Evolutionary conservation across 2,329 filamentous ascomycete genomes (phyloP).

Genomic region (Calonectria crousiana): DNA sequence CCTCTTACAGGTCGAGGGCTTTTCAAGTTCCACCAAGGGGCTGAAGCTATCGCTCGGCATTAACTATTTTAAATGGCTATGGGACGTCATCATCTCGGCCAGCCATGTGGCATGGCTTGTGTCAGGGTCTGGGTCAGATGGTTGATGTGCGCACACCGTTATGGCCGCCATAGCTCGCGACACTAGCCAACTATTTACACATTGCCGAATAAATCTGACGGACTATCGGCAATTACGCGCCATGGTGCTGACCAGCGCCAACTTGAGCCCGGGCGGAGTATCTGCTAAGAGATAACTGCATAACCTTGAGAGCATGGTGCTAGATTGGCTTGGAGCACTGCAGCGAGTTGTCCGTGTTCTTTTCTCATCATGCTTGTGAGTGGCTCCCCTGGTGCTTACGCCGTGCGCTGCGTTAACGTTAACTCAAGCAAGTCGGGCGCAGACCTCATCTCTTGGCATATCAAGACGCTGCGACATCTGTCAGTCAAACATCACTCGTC

Average conservation of each 20-base stretch:
- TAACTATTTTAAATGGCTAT: slow-evolving; percentile 22
- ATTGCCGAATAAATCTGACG: background rate
- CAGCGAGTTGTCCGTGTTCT: background rate
- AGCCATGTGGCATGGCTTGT: slow-evolving; percentile 39
- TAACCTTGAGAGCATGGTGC: background rate
- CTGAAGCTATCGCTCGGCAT: slow-evolving; percentile 20
- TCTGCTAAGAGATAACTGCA: background rate
- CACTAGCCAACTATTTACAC: slow-evolving; percentile 2
- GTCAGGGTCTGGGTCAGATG: slow-evolving; percentile 28
- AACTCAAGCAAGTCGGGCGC: background rate
- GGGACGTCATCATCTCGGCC: slow-evolving; percentile 20
- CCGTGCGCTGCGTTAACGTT: background rate
- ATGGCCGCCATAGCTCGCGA: slow-evolving; percentile 15
- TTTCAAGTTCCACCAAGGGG: slow-evolving; percentile 27
- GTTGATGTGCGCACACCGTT: slow-evolving; percentile 26
- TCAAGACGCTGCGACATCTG: background rate
- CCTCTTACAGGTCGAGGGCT: slow-evolving; percentile 13
- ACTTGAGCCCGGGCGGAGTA: slow-evolving; percentile 16
- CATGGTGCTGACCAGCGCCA: slow-evolving; percentile 12
- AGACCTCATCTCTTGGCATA: background rate
- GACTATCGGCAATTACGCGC: background rate
- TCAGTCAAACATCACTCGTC: background rate
- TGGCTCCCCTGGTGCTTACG: background rate
- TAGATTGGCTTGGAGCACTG: background rate
- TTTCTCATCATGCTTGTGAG: background rate